Evolutionary conservation across 192 early-diverging fungal species (phyloP).

Genomic region (Podila epicladia): DNA sequence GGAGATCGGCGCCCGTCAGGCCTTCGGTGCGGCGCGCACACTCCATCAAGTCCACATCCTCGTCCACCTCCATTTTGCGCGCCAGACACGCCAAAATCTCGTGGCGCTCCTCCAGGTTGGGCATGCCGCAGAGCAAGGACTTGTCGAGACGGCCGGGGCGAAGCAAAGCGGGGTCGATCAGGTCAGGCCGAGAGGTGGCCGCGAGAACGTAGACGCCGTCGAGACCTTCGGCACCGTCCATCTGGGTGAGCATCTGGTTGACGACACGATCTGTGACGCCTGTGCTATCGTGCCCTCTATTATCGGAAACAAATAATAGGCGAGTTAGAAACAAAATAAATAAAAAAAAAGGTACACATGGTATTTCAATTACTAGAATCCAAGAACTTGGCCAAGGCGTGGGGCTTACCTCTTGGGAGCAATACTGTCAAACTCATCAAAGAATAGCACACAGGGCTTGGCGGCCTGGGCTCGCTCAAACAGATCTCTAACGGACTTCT

Average conservation of each 20-base stretch:
- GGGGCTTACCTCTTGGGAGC: slow-evolving; percentile 81
- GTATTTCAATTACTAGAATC: not conserved
- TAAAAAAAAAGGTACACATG: too few relatives aligned
- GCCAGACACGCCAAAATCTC: slow-evolving; percentile 87
- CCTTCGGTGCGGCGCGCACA: slow-evolving; percentile 76
- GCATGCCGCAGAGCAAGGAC: slow-evolving; percentile 88
- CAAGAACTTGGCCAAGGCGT: not conserved
- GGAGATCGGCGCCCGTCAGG: slow-evolving; percentile 94
- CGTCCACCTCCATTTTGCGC: slow-evolving; percentile 72
- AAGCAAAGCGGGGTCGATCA: slow-evolving; percentile 85
- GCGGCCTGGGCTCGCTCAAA: slow-evolving; percentile 95
- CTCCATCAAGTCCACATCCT: slow-evolving; percentile 67
- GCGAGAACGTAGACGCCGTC: slow-evolving; percentile 97
- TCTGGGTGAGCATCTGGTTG: slow-evolving; percentile 97
- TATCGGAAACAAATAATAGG: not conserved
- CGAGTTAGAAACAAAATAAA: not conserved
- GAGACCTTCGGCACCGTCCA: slow-evolving; percentile 98
- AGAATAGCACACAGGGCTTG: slow-evolving; percentile 95
- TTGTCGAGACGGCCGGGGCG: slow-evolving; percentile 88
- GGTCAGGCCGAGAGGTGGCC: slow-evolving; percentile 89
- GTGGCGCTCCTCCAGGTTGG: slow-evolving; percentile 71
- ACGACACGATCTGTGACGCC: slow-evolving; percentile 99
- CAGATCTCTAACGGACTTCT: slow-evolving; percentile 92
- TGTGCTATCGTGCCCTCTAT: slow-evolving; percentile 96
- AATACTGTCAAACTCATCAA: slow-evolving; percentile 99